Base-by-base conservation (phyloP, 169 alveolate genomes). In the Eimeria falciformis region DNA sequence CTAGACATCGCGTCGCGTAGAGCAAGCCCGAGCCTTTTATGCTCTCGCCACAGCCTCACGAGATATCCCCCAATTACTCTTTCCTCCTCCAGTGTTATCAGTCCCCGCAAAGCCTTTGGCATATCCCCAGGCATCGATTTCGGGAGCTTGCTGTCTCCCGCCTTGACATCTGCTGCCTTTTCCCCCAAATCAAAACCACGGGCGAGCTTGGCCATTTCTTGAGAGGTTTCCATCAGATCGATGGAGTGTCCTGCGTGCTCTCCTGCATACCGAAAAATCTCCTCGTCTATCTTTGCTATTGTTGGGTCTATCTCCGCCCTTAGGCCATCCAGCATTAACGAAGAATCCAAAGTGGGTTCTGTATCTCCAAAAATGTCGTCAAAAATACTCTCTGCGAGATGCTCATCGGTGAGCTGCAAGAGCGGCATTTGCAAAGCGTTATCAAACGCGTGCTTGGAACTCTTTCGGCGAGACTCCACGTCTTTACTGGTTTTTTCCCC, bases 71-170 rank as follows among this genome's bases (percentile, higher is more conserved):
- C 71, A 7, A 58, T 27, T 9, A 58, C 21, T 5, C 71, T 27
- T 27, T 58, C 71, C 21, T 58, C 71, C 25, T 58, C 71, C 18
- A 58, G 71, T 5, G 33, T 21, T 5, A 58, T 7, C 33, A 58
- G 18, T 27, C 71, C 71, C 71, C 71, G 11, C 71, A 58, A 27
- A 5, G 71, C 71, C 71, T 58, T n/a, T 9, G 71, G 71, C 9
- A 27, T 50, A 50, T 50, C 71, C 71, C 27, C 71, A 7, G 71
- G 71, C 71, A 58, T 14, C 18, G 25, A 21, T 9, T 7, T 27
- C 33, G 21, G 27, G 33, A 58, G 71, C 25, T 7, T 21, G 11
- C 29, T 21, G 33, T 58, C 71, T 7, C 14, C 62, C 14, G n/a
- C 62, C 62, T 50, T 14, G 14, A 50, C n/a, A 7, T 14, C 62